Percentiles rank a stretch among this genome's conserved stretches.
phyloP scores from a whole-genome alignment of 108 stramenopile genomes.

The Cyclotella choctawhatcheeana region DNA sequence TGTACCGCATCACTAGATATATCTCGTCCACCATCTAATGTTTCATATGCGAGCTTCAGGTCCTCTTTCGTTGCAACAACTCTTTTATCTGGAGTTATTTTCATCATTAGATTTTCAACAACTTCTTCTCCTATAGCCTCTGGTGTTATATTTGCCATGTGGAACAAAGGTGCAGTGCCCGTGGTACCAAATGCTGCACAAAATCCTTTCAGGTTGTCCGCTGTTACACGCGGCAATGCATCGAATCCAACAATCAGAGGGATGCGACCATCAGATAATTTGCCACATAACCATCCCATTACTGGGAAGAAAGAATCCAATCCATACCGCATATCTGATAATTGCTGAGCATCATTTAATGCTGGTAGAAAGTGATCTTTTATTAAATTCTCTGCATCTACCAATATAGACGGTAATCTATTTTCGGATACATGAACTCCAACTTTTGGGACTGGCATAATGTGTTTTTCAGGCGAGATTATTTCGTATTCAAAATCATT shows the following conservation, averaged over 20 bases:
- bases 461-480: neutral
- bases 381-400: constrained; percentile 58
- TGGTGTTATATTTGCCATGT: constrained; percentile 80
- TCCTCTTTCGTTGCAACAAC: constrained; percentile 36
- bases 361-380: constrained; percentile 23
- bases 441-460: constrained; percentile 43
- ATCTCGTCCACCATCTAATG: constrained; percentile 36
- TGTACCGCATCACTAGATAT: constrained; percentile 43
- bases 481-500: neutral
- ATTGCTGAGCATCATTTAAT: neutral
- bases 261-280: constrained; percentile 72
- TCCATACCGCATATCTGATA: too few relatives aligned
- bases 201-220: constrained; percentile 82
- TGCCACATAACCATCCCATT: constrained; percentile 78
- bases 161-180: constrained; percentile 76
- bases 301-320: constrained; percentile 70
- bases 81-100: constrained; percentile 13
- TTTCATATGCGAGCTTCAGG: constrained; percentile 20
- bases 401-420: constrained; percentile 56
- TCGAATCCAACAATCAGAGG: constrained; percentile 81
- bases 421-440: constrained; percentile 69
- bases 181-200: constrained; percentile 90
- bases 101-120: constrained; percentile 24
- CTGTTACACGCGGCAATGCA: constrained; percentile 38
- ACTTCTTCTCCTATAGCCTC: constrained; percentile 54